Conservation (phyloP, 2,329 filamentous ascomycete species). For the Pseudonectria buxi region DNA sequence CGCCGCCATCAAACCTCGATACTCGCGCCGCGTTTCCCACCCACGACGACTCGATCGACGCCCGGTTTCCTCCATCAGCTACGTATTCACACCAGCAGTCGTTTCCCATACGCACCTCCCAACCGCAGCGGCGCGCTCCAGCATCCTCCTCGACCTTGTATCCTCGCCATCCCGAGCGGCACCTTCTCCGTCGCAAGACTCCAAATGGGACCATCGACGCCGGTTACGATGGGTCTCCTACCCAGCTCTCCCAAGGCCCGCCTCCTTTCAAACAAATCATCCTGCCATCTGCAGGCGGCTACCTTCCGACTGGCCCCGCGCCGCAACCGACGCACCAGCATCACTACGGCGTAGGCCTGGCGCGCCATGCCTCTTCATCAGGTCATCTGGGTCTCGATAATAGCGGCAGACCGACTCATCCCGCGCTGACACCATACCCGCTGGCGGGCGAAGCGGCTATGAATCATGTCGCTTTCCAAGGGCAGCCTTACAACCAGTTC, state of each 20-base stretch:
- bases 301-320: conserved; percentile 8
- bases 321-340: conserved; percentile 9
- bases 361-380: conserved; percentile 8
- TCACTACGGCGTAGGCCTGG: conserved; percentile 3
- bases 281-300: conserved; percentile 41
- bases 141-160: conserved; percentile 12
- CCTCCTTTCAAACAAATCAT: conserved; percentile 80
- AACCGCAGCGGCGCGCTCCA: conserved; percentile 16
- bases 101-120: conserved; percentile 28
- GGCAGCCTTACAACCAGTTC: conserved; percentile 8
- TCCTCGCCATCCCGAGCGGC: conserved; percentile 44
- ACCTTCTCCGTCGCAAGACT: conserved; percentile 84
- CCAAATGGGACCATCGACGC: conserved; percentile 89
- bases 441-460: conserved; percentile 7
- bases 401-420: conserved; percentile 7
- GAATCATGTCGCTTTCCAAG: conserved; percentile 9
- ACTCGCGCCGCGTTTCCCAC: conserved; percentile 19
- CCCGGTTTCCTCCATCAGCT: conserved; percentile 24
- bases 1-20: conserved; percentile 29
- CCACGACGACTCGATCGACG: conserved; percentile 11
- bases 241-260: conserved; percentile 64
- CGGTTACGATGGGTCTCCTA: conserved; percentile 79
- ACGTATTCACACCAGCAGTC: conserved; percentile 18
- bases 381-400: conserved; percentile 10
- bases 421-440: conserved; percentile 11